Evolutionary conservation across 306 rosid genomes (phyloP), one percentile per base, ranked within the genome.

Genomic region (Ormosia emarginata): DNA sequence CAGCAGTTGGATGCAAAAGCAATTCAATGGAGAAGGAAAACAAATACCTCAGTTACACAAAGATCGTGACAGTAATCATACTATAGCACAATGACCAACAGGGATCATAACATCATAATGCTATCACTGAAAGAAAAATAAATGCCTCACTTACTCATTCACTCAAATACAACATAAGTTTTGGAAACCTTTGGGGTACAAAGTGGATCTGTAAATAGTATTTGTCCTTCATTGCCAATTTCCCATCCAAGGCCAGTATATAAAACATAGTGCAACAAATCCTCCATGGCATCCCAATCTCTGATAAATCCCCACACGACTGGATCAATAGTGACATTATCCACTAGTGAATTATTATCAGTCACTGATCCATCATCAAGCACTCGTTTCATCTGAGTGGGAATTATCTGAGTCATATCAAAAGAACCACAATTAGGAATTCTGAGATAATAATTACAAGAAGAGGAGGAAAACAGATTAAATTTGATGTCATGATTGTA

Each of bases 271-370:
- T 90, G 92, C 90, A 95, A 87, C 82, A 95, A 83, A 82, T 95
- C 99, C 86, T 95, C 99, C 93, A 95, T 86, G 18, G 98, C 97
- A 86, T 93, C 99, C 99, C 99, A 95, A 74, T 95, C 98, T 73
- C 87, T 92, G 55, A 94, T 69, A 75, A 89, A 82, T 37, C 97
- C 97, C 32, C 95, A 88, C 81, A 75, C 91, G 9, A 94, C 92
- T 1, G 97, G 98, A 61, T 94, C 92, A 32, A 91, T 72, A 15
- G 87, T 82, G 74, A 87, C 82, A 47, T 81, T 90, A 29, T 91
- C 94, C 77, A 46, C 43, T 43, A 75, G 8, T 32, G 98, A 82
- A 82, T 41, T 47, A 79, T 59, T 61, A 32, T 90, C 94, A 44
- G 67, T 76, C 68, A 52, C 43, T 18, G 88, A 78, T 29, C 85